A percentile compares a stretch with the other conserved stretches of the same genome.
These are phyloP conservation scores for Terana coerulea DNA, from an alignment of 768 basidiomycete species.

Conservation along the genomic window DNA sequence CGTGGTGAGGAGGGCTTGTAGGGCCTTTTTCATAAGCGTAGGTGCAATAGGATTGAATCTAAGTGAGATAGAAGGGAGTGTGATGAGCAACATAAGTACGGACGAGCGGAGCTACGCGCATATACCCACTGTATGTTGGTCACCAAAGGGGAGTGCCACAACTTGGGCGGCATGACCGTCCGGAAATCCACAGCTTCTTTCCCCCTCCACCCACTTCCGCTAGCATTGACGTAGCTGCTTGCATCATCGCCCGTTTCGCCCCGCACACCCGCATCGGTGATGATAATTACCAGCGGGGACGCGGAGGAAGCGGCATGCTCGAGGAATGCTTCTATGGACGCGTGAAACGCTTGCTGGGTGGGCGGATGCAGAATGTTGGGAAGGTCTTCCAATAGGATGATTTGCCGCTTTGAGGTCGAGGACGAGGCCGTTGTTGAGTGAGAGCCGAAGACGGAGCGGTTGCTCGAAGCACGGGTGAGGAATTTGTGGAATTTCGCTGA, in stretches of 20 bases:
- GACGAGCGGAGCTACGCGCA: not conserved
- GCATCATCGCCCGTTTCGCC: slow-evolving; percentile 56
- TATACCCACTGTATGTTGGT: slow-evolving; percentile 69
- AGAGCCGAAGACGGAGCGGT: slow-evolving; percentile 46
- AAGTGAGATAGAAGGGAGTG: slow-evolving; percentile 3
- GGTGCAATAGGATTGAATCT: slow-evolving; percentile 93
- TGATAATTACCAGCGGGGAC: slow-evolving; percentile 66
- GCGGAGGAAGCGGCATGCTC: slow-evolving; percentile 31
- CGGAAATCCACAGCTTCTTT: slow-evolving; percentile 64
- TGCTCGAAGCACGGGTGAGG: slow-evolving; percentile 63
- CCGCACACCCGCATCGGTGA: slow-evolving; percentile 79
- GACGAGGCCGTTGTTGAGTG: slow-evolving; percentile 4
- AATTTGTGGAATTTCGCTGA: slow-evolving; percentile 75
- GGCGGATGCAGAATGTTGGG: slow-evolving; percentile 81
- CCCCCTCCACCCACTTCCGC: slow-evolving; percentile 33
- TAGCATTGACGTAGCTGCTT: too few species aligned
- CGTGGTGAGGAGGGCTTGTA: slow-evolving; percentile 52
- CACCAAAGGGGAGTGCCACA: slow-evolving; percentile 71
- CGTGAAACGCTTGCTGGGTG: slow-evolving; percentile 72
- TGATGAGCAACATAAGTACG: not conserved
- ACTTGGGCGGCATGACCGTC: slow-evolving; percentile 62
- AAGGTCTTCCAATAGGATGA: slow-evolving; percentile 85
- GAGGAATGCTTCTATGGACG: slow-evolving; percentile 51
- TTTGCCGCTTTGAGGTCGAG: slow-evolving; percentile 32
- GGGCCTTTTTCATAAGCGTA: slow-evolving; percentile 77